Base-by-base conservation (phyloP, 345 rosid genomes). In the Adansonia digitata region DNA sequence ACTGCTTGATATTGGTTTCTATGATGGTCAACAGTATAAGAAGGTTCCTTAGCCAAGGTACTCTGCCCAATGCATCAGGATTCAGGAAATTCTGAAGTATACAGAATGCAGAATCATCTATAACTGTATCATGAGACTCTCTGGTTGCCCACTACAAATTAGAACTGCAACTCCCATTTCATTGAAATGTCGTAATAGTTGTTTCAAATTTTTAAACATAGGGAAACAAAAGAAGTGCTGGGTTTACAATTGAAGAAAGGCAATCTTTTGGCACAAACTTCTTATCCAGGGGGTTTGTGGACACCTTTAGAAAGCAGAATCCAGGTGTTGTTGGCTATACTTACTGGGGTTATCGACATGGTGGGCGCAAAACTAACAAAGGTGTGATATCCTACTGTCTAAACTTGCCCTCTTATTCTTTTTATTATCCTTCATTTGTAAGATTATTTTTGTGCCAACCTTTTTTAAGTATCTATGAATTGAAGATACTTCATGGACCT, bases 191-290 rank as follows among this genome's bases (percentile, higher is more conserved):
- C 10, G 20, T 59, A 60, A 71, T 69, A 57, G 26, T 27, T 22
- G 52, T 42, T 56, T 73, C 29, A 56, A 73, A 59, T 3, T 24
- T 56, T 15, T 11, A 42, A 27, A 55, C 20, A 18, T 45, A 94
- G 98, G 98, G 98, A 79, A 94, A 91, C 80, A 92, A 78, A 84
- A 88, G 97, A 81, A 94, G 95, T 78, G 98, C 98, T 74, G 98
- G 95, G 68, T 94, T 90, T 75, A 92, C 98, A 42, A 81, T 76
- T 69, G 97, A 94, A 83, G 97, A 92, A 82, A 88, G 97, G 72
- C 74, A 92, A 74, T 92, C 97, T 8, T 94, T 92, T 77, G 84
- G 84, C 22, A 77, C 76, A 52, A 92, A 90, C 85, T 92, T 88
- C 71, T 88, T 94, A 81, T 90, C 92, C 27, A 87, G 79, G 76